Evolutionary conservation across 805 yeast species (phyloP).

Genomic region (Wickerhamiella kurtzmanii): DNA sequence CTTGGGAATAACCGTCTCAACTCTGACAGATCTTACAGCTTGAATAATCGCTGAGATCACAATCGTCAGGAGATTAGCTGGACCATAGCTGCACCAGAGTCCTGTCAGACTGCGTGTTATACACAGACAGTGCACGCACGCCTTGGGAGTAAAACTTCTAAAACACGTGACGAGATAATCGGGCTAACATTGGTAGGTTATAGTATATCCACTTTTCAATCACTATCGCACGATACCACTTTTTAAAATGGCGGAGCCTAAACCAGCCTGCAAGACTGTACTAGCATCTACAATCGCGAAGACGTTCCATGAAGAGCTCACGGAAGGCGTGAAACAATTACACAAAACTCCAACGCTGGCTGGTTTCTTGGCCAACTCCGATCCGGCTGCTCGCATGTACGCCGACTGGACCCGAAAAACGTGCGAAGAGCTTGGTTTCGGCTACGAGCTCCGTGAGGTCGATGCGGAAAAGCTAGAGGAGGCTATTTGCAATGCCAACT

Average conservation of each 20-base stretch:
- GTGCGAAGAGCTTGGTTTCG: slow-evolving; percentile 70
- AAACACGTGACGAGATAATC: not conserved
- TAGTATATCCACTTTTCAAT: slow-evolving; percentile 4
- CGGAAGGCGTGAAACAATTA: slow-evolving; percentile 39
- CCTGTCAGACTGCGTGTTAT: too few relatives aligned
- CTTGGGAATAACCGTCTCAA: too few relatives aligned
- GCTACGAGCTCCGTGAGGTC: slow-evolving; percentile 61
- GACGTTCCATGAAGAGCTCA: slow-evolving; percentile 60
- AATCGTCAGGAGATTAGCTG: too few relatives aligned
- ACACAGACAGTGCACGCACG: too few relatives aligned
- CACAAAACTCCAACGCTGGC: slow-evolving; percentile 60
- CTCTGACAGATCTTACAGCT: too few relatives aligned
- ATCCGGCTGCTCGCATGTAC: slow-evolving; percentile 91
- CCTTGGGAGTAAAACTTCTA: not conserved
- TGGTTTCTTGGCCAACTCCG: slow-evolving; percentile 82
- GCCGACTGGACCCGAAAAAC: slow-evolving; percentile 95
- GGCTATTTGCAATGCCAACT: slow-evolving; percentile 68
- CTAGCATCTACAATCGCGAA: slow-evolving; percentile 83
- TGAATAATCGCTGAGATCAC: too few relatives aligned
- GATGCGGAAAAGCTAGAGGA: slow-evolving; percentile 77
- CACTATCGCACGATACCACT: too few relatives aligned
- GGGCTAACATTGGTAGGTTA: not conserved
- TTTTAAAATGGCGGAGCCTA: slow-evolving; percentile 6
- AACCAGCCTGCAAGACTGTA: slow-evolving; percentile 37
- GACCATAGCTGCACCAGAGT: too few relatives aligned